Conservation (phyloP, 371 early-diverging fungal genomes). For the Mortierella sp. region DNA sequence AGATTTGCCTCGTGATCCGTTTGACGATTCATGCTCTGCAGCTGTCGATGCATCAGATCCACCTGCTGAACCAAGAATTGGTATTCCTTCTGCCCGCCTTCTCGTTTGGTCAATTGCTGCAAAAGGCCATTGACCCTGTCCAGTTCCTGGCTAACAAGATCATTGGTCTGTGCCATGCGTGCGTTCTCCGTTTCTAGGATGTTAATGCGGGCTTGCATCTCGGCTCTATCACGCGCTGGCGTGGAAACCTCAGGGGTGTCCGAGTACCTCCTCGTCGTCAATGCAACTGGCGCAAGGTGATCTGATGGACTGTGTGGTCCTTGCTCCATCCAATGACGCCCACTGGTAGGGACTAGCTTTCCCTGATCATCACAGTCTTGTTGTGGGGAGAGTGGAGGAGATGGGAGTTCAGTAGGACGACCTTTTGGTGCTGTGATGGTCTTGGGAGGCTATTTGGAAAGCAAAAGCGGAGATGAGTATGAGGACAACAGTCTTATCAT, state of each 20-base stretch:
- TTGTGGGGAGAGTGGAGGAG: constrained; percentile 43
- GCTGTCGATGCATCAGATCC: constrained; percentile 50
- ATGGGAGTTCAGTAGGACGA: constrained; percentile 17
- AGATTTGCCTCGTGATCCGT: not conserved
- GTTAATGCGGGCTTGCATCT: constrained; percentile 42
- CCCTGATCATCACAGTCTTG: constrained; percentile 6
- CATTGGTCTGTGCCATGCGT: constrained; percentile 33
- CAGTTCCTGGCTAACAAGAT: constrained; percentile 36
- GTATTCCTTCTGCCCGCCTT: constrained; percentile 34
- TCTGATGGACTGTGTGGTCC: not conserved
- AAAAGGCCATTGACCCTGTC: constrained; percentile 36
- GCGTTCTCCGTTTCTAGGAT: constrained; percentile 28
- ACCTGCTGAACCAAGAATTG: constrained; percentile 51
- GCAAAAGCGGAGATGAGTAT: not conserved
- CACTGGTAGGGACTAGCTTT: constrained; percentile 21
- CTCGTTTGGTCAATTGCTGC: constrained; percentile 22
- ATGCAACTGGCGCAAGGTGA: not conserved
- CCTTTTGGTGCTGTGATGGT: not conserved
- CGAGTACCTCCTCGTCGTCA: not conserved
- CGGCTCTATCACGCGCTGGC: constrained; percentile 37
- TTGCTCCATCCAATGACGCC: not conserved
- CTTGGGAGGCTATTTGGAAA: not conserved
- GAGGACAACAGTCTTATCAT: not conserved
- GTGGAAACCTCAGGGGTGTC: constrained; percentile 19
- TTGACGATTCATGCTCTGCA: constrained; percentile 29